Percentiles rank a stretch among this genome's conserved stretches.
Conservation (phyloP, 257 asterid genomes). For the Solanum raphanifolium region DNA sequence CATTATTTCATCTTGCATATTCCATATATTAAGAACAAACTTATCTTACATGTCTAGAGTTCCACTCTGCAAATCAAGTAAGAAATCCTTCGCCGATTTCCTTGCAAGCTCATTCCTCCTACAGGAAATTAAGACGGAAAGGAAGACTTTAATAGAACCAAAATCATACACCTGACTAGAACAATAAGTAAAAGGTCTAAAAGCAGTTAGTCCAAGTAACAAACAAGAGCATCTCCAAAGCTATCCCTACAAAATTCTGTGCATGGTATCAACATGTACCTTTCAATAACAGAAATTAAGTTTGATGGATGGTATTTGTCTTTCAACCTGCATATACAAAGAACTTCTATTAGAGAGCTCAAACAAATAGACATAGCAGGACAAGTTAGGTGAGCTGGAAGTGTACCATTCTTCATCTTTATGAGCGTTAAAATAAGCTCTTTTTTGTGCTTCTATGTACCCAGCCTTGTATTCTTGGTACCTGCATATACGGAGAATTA, state of each 20-base stretch:
- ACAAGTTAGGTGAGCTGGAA: not conserved
- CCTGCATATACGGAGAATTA: conserved; percentile 25
- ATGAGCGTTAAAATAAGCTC: conserved; percentile 70
- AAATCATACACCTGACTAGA: not conserved
- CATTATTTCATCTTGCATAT: not conserved
- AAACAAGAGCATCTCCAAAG: not conserved
- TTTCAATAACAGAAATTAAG: conserved; percentile 74
- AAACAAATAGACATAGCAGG: not conserved
- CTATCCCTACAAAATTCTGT: not conserved
- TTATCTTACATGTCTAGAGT: conserved; percentile 68
- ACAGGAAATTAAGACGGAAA: conserved; percentile 1
- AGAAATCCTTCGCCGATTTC: conserved; percentile 79
- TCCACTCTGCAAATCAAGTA: conserved; percentile 82
- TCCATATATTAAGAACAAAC: not conserved
- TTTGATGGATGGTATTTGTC: conserved; percentile 95
- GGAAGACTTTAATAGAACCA: not conserved
- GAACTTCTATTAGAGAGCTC: conserved; percentile 6
- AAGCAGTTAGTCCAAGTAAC: not conserved
- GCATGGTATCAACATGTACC: conserved; percentile 27
- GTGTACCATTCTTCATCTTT: conserved; percentile 91
- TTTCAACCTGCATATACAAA: conserved; percentile 59
- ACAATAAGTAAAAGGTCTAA: not conserved
- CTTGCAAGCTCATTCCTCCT: conserved; percentile 85
- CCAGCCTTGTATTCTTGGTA: conserved; percentile 92
- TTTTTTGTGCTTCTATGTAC: conserved; percentile 78